Base-by-base conservation (phyloP, 345 rosid species). In the Bretschneidera sinensis region DNA sequence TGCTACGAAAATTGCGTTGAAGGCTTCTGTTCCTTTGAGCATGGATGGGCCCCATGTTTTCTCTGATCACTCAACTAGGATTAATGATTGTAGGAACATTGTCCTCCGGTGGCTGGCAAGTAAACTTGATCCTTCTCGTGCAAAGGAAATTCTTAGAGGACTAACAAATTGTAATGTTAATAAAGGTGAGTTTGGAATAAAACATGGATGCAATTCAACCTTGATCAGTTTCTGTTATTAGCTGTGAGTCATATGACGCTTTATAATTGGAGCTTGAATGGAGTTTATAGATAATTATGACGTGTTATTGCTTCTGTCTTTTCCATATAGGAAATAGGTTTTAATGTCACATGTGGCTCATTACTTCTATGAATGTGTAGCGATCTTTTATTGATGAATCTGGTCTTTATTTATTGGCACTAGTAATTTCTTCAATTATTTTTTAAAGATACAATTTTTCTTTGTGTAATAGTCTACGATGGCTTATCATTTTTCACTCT, bases 31-130 rank as follows among this genome's bases (percentile, higher is more conserved):
- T 55, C 55, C 71, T 59, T 63, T 73, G 68, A 68, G 61, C 34
- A 22, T 66, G 47, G 75, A 48, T 43, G 72, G 71, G 54, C 51
- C 78, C 43, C 68, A 62, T 55, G 66, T 71, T 21, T 62, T 81
- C 67, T 81, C 83, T 13, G 87, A 79, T 59, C 85, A 79, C 54
- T 83, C 92, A 13, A 65, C 76, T 28, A 84, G 79, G 78, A 62
- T 90, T 35, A 63, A 62, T 74, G 97, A 92, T 70, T 89, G 95
- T 74, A 87, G 72, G 72, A 79, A 62, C 51, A 65, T 94, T 22
- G 95, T 85, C 35, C 74, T 81, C 17, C 87, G 97, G n/a, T 90
- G 97, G 97, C 74, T 92, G 43, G 86, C 95, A 48, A 80, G 95
- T 71, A 87, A 87, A 69, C 82, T 92, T 13, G 86, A 76, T 31